These are phyloP conservation scores for Gentiana straminea DNA, from an alignment of 257 asterid species.

Conservation along the genomic window DNA sequence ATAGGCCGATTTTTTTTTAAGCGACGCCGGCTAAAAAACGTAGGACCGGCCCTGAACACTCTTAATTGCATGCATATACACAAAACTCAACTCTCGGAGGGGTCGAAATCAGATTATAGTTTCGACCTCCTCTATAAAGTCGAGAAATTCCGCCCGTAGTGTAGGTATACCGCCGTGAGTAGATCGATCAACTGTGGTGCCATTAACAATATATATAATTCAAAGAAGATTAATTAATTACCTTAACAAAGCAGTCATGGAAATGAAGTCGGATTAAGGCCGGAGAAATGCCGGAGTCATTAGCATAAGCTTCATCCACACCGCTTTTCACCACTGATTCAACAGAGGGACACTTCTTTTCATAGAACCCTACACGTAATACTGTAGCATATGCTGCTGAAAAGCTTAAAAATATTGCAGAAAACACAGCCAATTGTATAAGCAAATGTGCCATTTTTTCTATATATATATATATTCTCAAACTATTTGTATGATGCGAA, in stretches of 20 bases:
- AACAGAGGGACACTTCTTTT: constrained; percentile 8
- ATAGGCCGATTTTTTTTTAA: too few species aligned
- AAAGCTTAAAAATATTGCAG: not conserved
- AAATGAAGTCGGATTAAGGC: constrained; percentile 8
- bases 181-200: too few species aligned
- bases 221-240: not conserved
- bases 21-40: too few species aligned
- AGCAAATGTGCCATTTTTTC: not conserved
- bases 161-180: too few species aligned
- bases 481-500: too few species aligned
- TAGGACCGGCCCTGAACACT: too few species aligned
- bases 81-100: too few species aligned
- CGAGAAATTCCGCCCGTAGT: too few species aligned
- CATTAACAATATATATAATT: too few species aligned
- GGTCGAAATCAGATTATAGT: too few species aligned
- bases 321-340: not conserved
- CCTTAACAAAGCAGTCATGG: constrained; percentile 11
- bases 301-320: constrained; percentile 1
- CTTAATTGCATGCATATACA: too few species aligned
- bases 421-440: not conserved
- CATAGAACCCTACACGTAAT: constrained; percentile 8
- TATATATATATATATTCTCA: not conserved
- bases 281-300: constrained; percentile 9
- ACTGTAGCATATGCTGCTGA: not conserved
- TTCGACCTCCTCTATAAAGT: too few species aligned